Evolutionary conservation across 2,329 filamentous ascomycete species (phyloP).

Genomic region (Colletotrichum sp.): DNA sequence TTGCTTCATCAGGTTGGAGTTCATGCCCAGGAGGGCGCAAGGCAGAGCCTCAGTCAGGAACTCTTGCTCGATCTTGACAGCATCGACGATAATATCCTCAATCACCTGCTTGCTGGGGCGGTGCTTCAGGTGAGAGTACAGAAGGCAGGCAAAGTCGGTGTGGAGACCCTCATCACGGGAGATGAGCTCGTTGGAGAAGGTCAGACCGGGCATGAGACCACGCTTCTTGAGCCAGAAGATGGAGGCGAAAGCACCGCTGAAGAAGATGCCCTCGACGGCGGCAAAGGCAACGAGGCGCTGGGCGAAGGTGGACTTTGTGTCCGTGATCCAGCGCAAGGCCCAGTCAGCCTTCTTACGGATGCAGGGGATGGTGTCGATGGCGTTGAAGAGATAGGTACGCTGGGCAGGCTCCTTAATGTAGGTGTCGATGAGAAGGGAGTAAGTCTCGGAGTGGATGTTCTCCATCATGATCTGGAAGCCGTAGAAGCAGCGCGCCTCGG

Average conservation of each 20-base stretch:
- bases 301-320: slow-evolving; percentile 92
- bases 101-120: slow-evolving; percentile 84
- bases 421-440: slow-evolving; percentile 98
- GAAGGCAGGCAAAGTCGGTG: slow-evolving; percentile 97
- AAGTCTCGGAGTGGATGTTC: slow-evolving; percentile 99
- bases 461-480: slow-evolving; percentile 99
- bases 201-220: slow-evolving; percentile 96
- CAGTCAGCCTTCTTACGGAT: slow-evolving; percentile 99
- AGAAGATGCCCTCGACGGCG: slow-evolving; percentile 99
- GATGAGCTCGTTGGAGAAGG: slow-evolving; percentile 99
- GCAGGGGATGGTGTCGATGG: slow-evolving; percentile 98
- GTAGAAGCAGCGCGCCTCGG: slow-evolving; percentile 99
- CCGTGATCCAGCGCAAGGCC: slow-evolving; percentile 93
- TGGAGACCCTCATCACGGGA: slow-evolving; percentile 99
- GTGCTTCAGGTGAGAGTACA: slow-evolving; percentile 97
- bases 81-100: slow-evolving; percentile 89
- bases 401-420: slow-evolving; percentile 99
- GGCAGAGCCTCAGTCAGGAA: slow-evolving; percentile 97
- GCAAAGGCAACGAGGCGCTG: slow-evolving; percentile 96
- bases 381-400: slow-evolving; percentile 94
- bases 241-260: slow-evolving; percentile 96
- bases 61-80: slow-evolving; percentile 94
- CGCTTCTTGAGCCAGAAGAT: slow-evolving; percentile 99
- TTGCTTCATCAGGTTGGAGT: slow-evolving; percentile 96
- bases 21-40: slow-evolving; percentile 95